Evolutionary conservation across 2,329 filamentous ascomycete genomes (phyloP).

Genomic region (Colletotrichum lini): DNA sequence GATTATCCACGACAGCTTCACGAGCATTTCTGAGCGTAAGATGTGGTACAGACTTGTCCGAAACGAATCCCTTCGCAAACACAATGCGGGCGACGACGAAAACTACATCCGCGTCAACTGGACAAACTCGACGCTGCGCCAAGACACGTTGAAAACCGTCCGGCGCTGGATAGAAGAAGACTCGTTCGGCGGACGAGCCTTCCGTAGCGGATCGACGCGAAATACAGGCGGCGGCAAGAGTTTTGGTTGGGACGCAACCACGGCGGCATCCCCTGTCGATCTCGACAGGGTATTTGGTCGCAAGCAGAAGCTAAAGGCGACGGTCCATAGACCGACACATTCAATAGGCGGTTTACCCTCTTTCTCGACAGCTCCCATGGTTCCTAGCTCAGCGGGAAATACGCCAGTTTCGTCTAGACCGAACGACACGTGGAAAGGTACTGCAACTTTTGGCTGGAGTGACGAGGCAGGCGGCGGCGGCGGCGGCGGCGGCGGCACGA

Average conservation of each 20-base stretch:
- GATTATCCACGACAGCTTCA: conserved; percentile 67
- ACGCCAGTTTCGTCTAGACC: conserved; percentile 46
- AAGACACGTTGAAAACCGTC: conserved; percentile 70
- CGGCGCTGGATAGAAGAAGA: conserved; percentile 78
- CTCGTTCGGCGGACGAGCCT: conserved; percentile 66
- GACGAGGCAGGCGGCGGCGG: conserved; percentile 3
- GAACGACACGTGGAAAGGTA: conserved; percentile 31
- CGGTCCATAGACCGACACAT: conserved; percentile 45
- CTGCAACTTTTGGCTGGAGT: conserved; percentile 52
- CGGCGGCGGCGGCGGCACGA: background rate
- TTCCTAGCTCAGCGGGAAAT: conserved; percentile 8
- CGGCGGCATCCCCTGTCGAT: conserved; percentile 60
- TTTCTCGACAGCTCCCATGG: conserved; percentile 28
- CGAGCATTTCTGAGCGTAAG: conserved; percentile 70
- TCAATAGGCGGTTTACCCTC: conserved; percentile 33
- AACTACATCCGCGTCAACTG: conserved; percentile 73
- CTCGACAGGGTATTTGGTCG: conserved; percentile 62
- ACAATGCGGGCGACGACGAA: conserved; percentile 71
- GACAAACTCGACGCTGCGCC: conserved; percentile 67
- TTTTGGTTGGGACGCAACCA: conserved; percentile 73
- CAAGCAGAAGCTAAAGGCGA: conserved; percentile 48
- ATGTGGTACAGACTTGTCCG: conserved; percentile 77
- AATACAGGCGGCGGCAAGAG: conserved; percentile 62
- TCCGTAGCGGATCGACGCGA: conserved; percentile 55
- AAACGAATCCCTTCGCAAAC: conserved; percentile 69